Base-by-base conservation (phyloP, 768 basidiomycete genomes). In the Calocera cornea region DNA sequence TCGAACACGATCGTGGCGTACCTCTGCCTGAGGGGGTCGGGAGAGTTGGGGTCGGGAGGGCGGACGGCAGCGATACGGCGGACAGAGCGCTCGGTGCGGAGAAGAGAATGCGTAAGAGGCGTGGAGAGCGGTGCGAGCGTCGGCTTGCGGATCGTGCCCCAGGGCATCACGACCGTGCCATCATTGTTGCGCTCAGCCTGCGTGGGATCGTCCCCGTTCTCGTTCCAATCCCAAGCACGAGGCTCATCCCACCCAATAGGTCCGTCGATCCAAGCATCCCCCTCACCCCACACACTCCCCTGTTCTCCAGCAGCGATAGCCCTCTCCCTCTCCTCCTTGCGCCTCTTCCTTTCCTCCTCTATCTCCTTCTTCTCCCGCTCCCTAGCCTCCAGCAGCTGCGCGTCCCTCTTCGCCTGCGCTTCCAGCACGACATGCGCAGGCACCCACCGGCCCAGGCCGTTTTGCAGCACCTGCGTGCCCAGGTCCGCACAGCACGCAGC, bases 1-100 rank as follows among this genome's bases (percentile, higher is more conserved):
- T 77, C 78, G 16, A 88, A 76, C 1, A 82, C 75, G 44, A 87
- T 78, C 67, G 80, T 79, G 24, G 80, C 81, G 65, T 1, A 72
- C 72, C 41, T 73, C 75, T 54, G 70, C 71, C 0, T 66, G 65
- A 10, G 66, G 27, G 3, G 54, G 65, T 29, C 66, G 49, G 65
- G 65, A 75, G 77, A 2, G 73, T 72, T 16, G 70, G 74, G 66
- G 68, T 69, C 16, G 1, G 83, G 83, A 10, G 77, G 74, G 1
- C 77, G 71, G 69, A 86, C 73, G 11, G 80, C 75, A 66, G 80
- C 79, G 73, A 90, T 77, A 34, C 82, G 80, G 12, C 89, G 80
- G 66, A 86, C 82, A 0, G 86, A 86, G 36, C 78, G 80, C 75
- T 90, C 89, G 65, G 88, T 83, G 63, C 88, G 75, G 10, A 86